phyloP scores from a whole-genome alignment of 2,329 filamentous ascomycete species.

The Trichoderma lentiforme region DNA sequence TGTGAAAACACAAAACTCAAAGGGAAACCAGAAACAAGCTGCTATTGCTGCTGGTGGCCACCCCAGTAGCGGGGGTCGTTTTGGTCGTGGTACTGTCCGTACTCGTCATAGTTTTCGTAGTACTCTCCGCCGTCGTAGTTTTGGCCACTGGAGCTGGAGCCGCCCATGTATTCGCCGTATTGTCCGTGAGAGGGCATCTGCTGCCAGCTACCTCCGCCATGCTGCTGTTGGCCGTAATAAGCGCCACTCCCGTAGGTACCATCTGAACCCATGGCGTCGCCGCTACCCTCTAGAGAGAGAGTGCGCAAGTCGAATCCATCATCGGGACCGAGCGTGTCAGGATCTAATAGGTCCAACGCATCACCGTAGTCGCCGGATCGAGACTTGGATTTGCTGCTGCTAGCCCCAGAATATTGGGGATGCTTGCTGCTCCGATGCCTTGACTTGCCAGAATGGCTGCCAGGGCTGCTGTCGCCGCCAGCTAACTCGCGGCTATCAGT shows the following conservation, averaged over 20 bases:
- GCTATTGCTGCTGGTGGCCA: conserved; percentile 5
- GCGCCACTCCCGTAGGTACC: not conserved
- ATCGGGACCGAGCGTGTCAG: conserved; percentile 29
- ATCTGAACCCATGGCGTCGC: not conserved
- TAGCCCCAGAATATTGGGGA: not conserved
- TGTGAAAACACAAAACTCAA: not conserved
- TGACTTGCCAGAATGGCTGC: conserved; percentile 11
- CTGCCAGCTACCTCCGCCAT: conserved; percentile 5
- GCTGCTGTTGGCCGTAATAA: conserved; percentile 10
- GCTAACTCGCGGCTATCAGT: conserved; percentile 17
- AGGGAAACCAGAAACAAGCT: not conserved
- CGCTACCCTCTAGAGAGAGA: conserved; percentile 2
- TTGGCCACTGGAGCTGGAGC: not conserved
- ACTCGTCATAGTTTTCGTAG: conserved; percentile 24
- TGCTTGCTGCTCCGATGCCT: conserved; percentile 10
- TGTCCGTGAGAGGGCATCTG: not conserved
- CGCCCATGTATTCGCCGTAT: conserved; percentile 6
- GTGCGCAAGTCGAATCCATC: conserved; percentile 30
- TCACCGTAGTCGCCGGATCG: not conserved
- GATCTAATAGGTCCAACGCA: conserved; percentile 28
- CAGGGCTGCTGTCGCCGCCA: conserved; percentile 13
- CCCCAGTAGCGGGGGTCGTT: conserved; percentile 24
- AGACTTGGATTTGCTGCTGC: conserved; percentile 5
- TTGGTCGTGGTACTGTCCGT: conserved; percentile 15
- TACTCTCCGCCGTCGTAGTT: conserved; percentile 3